Evolutionary conservation across 2,329 filamentous ascomycete genomes (phyloP).

Genomic region (Fusarium sp.): DNA sequence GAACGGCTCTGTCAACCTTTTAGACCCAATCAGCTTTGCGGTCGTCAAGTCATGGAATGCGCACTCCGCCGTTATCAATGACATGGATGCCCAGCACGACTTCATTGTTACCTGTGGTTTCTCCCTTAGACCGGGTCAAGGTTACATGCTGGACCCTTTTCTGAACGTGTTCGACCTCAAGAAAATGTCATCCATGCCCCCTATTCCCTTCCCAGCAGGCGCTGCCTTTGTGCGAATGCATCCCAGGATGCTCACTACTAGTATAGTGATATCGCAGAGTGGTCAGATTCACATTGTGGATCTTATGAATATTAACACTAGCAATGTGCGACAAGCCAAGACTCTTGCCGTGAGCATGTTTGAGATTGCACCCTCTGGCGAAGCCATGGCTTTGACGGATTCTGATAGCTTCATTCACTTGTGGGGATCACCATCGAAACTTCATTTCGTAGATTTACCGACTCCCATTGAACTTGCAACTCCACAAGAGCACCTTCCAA

Average conservation of each 20-base stretch:
- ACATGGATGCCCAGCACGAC: conserved; percentile 97
- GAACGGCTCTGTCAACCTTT: conserved; percentile 83
- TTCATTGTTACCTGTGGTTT: conserved; percentile 96
- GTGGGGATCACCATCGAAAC: conserved; percentile 88
- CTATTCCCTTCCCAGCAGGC: conserved; percentile 91
- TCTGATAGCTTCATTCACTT: conserved; percentile 82
- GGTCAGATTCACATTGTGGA: conserved; percentile 97
- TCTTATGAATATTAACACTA: conserved; percentile 90
- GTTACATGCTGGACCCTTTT: conserved; percentile 88
- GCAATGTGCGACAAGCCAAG: conserved; percentile 86
- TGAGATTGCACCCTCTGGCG: conserved; percentile 88
- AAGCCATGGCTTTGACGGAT: conserved; percentile 85
- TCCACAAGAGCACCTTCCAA: conserved; percentile 66
- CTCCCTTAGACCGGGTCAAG: conserved; percentile 78
- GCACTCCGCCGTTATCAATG: conserved; percentile 88
- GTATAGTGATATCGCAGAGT: conserved; percentile 89
- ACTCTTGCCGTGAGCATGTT: conserved; percentile 80
- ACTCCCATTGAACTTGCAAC: conserved; percentile 83
- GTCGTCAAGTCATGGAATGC: conserved; percentile 91
- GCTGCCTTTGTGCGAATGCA: conserved; percentile 97
- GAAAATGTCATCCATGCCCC: conserved; percentile 86
- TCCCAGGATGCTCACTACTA: conserved; percentile 93
- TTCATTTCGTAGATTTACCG: conserved; percentile 86
- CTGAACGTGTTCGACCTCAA: conserved; percentile 97
- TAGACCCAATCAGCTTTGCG: conserved; percentile 82